These are phyloP conservation scores for Scenedesmus sp. DNA, from an alignment of 163 green algal genomes.

Conservation along the genomic window DNA sequence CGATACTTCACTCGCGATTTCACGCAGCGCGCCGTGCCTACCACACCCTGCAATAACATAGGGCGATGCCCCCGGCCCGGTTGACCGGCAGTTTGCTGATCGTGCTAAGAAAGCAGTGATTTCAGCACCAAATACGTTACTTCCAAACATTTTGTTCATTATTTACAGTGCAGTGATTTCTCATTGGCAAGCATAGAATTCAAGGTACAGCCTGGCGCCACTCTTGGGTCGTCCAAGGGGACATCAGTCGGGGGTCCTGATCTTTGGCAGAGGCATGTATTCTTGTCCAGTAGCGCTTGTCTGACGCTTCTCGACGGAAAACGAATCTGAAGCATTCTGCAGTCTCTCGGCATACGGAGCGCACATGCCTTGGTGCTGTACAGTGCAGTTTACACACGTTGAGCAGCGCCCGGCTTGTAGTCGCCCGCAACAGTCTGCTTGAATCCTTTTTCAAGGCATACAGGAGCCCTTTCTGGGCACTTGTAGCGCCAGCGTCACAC, in stretches of 20 bases:
- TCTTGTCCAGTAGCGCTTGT: not conserved
- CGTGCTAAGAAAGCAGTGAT: too few relatives aligned
- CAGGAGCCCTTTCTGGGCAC: not conserved
- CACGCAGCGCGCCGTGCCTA: too few relatives aligned
- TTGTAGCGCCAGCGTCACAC: not conserved
- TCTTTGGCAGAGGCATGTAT: not conserved
- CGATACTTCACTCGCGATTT: too few relatives aligned
- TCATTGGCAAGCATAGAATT: too few relatives aligned
- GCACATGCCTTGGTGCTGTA: not conserved
- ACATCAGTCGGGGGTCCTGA: slow-evolving; percentile 6
- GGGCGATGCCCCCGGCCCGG: too few relatives aligned
- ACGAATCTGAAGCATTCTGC: not conserved
- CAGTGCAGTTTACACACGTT: not conserved
- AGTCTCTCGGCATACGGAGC: not conserved
- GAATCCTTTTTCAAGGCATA: not conserved
- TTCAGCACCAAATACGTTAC: too few relatives aligned
- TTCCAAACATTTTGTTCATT: too few relatives aligned
- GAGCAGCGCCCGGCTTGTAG: not conserved
- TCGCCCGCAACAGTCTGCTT: not conserved
- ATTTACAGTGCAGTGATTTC: too few relatives aligned
- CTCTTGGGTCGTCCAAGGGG: not conserved
- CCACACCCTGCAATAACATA: too few relatives aligned
- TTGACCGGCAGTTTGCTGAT: too few relatives aligned
- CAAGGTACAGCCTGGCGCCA: not conserved
- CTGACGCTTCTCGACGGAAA: not conserved